Base-by-base conservation (phyloP, 2,329 filamentous ascomycete genomes). In the Aspergillus ustus region DNA sequence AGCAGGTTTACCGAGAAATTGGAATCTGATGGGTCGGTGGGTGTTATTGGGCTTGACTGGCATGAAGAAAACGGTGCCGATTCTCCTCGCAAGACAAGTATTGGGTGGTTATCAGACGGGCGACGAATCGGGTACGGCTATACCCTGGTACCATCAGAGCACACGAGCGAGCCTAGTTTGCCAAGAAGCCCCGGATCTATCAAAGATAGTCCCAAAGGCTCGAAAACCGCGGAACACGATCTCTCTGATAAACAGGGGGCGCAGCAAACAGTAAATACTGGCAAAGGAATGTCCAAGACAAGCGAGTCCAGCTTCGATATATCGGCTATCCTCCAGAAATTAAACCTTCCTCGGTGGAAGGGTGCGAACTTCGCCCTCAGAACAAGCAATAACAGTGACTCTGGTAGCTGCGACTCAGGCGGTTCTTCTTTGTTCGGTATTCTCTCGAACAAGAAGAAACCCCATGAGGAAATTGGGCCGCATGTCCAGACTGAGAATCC, bases 71-170 rank as follows among this genome's bases (percentile, higher is more conserved):
- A 58, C 28, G 59, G 56, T n/a, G 20, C 45, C n/a, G 57, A 44
- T 7, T 59, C 66, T 19, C 63, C 70, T 51, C 74, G 75, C 17
- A 76, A 70, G 64, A 68, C 77, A 49, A 80, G 78, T 52, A 64
- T 77, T 31, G 78, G 76, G 22, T 80, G 78, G 78, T 73, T 80
- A 71, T 76, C 77, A 9, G 76, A 71, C 22, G 77, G 77, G 3
- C 74, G 73, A 60, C 73, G 77, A 20, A 64, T 74, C 48, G 77
- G 77, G 1, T 80, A 79, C 64, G 77, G 77, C 2, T 80, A 79
- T 60, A 71, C 64, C 17, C 68, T 77, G 55, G 73, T 79, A 15
- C 57, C 67, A 20, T 62, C 67, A 25, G 63, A 68, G n/a, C 70
- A 72, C 45, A n/a, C 50, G 11, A 51, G 37, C 13, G 54, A 51